Conservation (phyloP, 148 eudicot genomes). For the Diospyros lotus region DNA sequence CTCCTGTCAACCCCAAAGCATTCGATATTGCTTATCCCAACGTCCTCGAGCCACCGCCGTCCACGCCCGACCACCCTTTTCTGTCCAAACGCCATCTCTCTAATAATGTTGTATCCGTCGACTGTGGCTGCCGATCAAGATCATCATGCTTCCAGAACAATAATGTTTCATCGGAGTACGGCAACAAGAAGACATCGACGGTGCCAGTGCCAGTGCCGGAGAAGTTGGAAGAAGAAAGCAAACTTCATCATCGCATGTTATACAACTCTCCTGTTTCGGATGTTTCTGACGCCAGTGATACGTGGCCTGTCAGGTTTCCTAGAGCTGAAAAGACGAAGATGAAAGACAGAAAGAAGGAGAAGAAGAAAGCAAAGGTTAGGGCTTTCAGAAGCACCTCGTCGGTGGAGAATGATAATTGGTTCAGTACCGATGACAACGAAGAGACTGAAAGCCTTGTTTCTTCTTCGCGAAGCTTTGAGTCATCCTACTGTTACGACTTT, state of each 20-base stretch:
- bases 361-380: not conserved
- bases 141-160: not conserved
- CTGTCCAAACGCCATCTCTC: not conserved
- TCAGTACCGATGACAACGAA: constrained; percentile 11
- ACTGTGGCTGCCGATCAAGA: not conserved
- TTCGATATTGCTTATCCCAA: constrained; percentile 24
- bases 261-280: not conserved
- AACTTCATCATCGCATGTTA: not conserved
- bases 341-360: not conserved
- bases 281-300: not conserved
- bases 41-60: constrained; percentile 28
- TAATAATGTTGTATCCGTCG: not conserved
- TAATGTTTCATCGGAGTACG: no score
- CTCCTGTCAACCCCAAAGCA: constrained; percentile 21
- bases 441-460: constrained; percentile 14
- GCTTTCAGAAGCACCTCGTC: constrained; percentile 3
- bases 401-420: constrained; percentile 11
- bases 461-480: constrained; percentile 11
- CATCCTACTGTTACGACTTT: not conserved
- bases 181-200: no score
- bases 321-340: not conserved
- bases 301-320: not conserved
- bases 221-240: not conserved
- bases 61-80: constrained; percentile 11
- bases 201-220: not conserved